Evolutionary conservation across 371 early-diverging fungal genomes (phyloP).

Genomic region (Nematocida sp.): DNA sequence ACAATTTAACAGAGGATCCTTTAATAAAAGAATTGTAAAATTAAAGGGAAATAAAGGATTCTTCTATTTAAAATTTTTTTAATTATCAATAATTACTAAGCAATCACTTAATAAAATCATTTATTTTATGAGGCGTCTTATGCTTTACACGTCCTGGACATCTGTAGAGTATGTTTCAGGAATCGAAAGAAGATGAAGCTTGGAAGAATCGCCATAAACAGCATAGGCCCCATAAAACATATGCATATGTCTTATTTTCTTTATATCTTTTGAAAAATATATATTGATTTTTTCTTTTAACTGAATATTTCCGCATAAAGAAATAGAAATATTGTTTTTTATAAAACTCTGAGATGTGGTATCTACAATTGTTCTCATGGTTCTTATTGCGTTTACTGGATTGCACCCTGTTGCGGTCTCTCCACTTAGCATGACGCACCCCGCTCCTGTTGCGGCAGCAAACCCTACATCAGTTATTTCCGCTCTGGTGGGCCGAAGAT

Average conservation of each 20-base stretch:
- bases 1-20: no score
- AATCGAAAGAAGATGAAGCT: no score
- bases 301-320: background rate
- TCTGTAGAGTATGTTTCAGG: no score
- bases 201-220: no score
- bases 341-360: background rate
- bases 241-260: background rate
- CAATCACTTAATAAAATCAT: no score
- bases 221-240: background rate
- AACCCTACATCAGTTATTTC: conserved; percentile 95
- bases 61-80: background rate
- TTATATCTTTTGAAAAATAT: conserved; percentile 1
- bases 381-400: conserved; percentile 70
- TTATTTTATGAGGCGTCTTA: no score
- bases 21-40: no score
- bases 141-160: no score
- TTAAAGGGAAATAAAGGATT: no score
- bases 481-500: conserved; percentile 90
- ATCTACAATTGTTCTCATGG: conserved; percentile 26
- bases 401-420: conserved; percentile 84
- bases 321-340: background rate
- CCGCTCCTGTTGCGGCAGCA: conserved; percentile 88
- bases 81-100: no score
- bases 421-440: conserved; percentile 94
- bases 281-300: background rate